phyloP scores from a whole-genome alignment of 1,139 yeast genomes.

The Suhomyces taliae region DNA sequence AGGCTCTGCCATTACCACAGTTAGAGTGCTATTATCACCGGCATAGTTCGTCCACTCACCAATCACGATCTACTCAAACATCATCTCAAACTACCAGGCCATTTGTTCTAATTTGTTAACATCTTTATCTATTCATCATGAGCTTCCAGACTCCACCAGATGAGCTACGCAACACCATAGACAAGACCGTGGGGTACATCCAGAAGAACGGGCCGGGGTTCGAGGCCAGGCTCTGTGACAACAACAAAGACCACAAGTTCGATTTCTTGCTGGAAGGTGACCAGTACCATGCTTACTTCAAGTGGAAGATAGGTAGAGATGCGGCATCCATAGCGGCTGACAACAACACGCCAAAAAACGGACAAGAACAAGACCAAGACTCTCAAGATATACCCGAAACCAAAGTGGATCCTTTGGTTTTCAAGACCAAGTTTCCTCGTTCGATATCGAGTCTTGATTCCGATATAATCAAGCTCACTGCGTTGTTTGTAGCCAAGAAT shows the following conservation, averaged over 20 bases:
- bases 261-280: conserved; percentile 57
- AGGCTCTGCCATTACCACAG: too few species aligned
- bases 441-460: conserved; percentile 64
- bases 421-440: conserved; percentile 47
- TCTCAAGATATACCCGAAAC: not conserved
- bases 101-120: not conserved
- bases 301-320: conserved; percentile 29
- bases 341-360: not conserved
- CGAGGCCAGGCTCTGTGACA: conserved; percentile 57
- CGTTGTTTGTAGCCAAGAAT: conserved; percentile 61
- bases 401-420: conserved; percentile 35
- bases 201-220: conserved; percentile 65
- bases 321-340: not conserved
- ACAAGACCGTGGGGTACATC: conserved; percentile 73
- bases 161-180: conserved; percentile 42
- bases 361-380: not conserved
- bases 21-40: too few species aligned
- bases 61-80: too few species aligned
- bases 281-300: conserved; percentile 60
- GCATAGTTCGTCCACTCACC: too few species aligned
- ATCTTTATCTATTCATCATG: not conserved
- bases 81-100: too few species aligned
- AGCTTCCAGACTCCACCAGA: not conserved
- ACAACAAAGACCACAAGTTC: conserved; percentile 55
- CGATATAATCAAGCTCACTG: conserved; percentile 70